phyloP scores from a whole-genome alignment of 352 stramenopile genomes.

The Blastocystis sp. region DNA sequence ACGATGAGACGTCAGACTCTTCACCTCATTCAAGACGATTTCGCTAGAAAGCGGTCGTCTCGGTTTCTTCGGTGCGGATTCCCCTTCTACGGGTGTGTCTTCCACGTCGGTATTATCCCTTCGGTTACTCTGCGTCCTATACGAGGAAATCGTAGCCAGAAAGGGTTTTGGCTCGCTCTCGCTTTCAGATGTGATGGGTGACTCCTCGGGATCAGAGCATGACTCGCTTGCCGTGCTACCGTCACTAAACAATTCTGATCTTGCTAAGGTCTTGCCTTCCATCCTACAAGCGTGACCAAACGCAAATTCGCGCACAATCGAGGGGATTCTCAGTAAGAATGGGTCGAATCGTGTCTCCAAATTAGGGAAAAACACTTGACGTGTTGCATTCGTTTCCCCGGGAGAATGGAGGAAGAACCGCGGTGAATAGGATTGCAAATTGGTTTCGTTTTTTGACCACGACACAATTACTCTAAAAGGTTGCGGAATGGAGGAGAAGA shows the following conservation, averaged over 20 bases:
- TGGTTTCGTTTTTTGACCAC: too few relatives aligned
- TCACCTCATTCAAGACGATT: constrained; percentile 39
- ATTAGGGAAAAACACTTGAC: neutral
- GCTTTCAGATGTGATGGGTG: too few relatives aligned
- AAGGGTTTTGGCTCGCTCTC: constrained; percentile 9
- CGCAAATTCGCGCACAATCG: neutral
- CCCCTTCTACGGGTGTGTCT: neutral
- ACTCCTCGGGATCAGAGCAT: neutral
- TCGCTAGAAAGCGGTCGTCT: neutral
- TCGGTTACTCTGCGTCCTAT: neutral
- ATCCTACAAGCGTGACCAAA: neutral
- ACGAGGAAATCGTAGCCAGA: neutral
- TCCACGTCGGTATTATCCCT: neutral
- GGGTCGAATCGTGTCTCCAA: neutral
- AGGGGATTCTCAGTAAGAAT: neutral
- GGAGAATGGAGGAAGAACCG: too few relatives aligned
- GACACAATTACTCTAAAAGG: too few relatives aligned
- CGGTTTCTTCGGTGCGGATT: neutral
- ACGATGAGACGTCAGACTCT: constrained; percentile 25
- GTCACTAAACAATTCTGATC: neutral
- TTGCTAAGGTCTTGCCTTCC: neutral
- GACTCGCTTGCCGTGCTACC: neutral
- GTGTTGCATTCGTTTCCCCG: too few relatives aligned
- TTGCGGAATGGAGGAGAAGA: neutral
- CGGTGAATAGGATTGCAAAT: too few relatives aligned